A percentile compares a stretch with the other conserved stretches of the same genome.
Conservation (phyloP, 257 asterid genomes). For the Solanum lignicaule region DNA sequence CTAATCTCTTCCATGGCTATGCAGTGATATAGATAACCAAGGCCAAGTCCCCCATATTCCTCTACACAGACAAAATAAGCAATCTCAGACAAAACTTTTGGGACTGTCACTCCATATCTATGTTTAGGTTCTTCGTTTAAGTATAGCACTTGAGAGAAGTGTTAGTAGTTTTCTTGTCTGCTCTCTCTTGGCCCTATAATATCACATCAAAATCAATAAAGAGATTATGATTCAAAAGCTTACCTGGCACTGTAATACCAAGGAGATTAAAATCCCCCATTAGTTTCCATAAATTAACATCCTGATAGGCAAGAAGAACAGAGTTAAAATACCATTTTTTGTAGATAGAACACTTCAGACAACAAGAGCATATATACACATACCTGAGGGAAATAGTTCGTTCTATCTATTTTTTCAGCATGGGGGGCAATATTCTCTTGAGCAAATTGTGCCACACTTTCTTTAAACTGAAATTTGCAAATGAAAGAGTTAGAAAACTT, state of each 20-base stretch:
- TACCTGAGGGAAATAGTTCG: slow-evolving; percentile 84
- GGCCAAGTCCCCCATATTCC: slow-evolving; percentile 99
- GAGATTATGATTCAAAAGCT: background rate
- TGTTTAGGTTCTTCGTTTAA: background rate
- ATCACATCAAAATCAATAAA: background rate
- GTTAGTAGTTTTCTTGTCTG: background rate
- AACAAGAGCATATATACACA: background rate
- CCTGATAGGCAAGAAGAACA: slow-evolving; percentile 32
- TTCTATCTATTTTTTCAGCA: slow-evolving; percentile 68
- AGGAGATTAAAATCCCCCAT: slow-evolving; percentile 96
- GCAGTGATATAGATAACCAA: slow-evolving; percentile 96
- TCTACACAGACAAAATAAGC: slow-evolving; percentile 26
- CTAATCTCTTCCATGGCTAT: slow-evolving; percentile 98
- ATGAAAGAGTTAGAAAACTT: background rate
- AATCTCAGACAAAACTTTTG: slow-evolving; percentile 2
- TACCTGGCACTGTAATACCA: slow-evolving; percentile 97
- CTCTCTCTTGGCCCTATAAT: background rate
- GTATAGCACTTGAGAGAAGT: background rate
- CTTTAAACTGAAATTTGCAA: slow-evolving; percentile 56
- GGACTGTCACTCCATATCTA: background rate
- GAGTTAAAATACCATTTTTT: background rate
- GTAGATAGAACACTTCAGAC: background rate
- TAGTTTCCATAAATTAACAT: slow-evolving; percentile 82
- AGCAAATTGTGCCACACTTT: slow-evolving; percentile 89
- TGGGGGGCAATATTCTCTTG: slow-evolving; percentile 90